Conservation (phyloP, 495 filamentous ascomycete genomes). For the Penicillium taxi region DNA sequence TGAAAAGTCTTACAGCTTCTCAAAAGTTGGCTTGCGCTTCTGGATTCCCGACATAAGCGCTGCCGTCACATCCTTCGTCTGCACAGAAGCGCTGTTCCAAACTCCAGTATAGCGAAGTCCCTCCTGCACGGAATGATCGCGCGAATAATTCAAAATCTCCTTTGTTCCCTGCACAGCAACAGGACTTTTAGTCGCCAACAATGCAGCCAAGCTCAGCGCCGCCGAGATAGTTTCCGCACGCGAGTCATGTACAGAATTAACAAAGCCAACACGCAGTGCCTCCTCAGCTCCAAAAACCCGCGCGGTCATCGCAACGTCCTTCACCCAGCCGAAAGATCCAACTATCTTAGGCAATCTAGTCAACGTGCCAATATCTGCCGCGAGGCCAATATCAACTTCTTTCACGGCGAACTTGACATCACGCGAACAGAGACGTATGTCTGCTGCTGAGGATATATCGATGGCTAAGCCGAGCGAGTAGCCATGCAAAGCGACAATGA, state of each 20-base stretch:
- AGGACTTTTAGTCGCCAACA: constrained; percentile 77
- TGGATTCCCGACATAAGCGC: constrained; percentile 69
- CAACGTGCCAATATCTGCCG: constrained; percentile 88
- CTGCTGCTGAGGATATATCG: constrained; percentile 69
- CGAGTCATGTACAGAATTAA: constrained; percentile 62
- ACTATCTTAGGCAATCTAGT: constrained; percentile 79
- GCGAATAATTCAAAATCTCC: constrained; percentile 77
- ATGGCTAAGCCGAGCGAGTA: constrained; percentile 74
- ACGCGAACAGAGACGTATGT: constrained; percentile 65
- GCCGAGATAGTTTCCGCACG: constrained; percentile 54
- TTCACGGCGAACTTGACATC: constrained; percentile 71
- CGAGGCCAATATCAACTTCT: constrained; percentile 91
- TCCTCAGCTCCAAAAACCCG: constrained; percentile 71
- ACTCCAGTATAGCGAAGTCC: constrained; percentile 75
- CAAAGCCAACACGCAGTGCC: constrained; percentile 74
- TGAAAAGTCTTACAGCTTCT: constrained; percentile 83
- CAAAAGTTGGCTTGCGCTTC: constrained; percentile 76
- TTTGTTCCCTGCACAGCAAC: constrained; percentile 92
- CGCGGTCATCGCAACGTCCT: constrained; percentile 78
- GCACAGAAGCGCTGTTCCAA: constrained; percentile 80
- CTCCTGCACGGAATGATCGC: constrained; percentile 70
- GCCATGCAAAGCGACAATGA: constrained; percentile 79
- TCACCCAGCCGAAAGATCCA: constrained; percentile 73
- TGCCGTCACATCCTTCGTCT: constrained; percentile 66
- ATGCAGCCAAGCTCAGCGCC: constrained; percentile 55